Conservation (phyloP, 805 yeast genomes). For the Candida nitratophila region DNA sequence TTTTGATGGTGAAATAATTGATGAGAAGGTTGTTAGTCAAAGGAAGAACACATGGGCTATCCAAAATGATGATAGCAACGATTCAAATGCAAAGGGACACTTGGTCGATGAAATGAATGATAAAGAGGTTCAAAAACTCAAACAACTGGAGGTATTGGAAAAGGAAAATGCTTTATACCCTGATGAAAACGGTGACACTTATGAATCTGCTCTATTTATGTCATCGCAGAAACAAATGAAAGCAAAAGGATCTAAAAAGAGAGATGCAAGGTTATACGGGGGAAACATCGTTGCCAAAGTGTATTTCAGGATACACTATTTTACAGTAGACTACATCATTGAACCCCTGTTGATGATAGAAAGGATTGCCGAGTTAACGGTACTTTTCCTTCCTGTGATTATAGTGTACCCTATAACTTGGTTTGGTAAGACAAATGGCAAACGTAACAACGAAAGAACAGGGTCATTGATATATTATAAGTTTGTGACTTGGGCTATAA, state of each 20-base stretch:
- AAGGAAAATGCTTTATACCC: conserved; percentile 34
- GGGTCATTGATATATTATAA: conserved; percentile 72
- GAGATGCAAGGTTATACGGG: conserved; percentile 21
- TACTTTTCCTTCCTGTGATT: conserved; percentile 65
- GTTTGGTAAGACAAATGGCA: conserved; percentile 37
- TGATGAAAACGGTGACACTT: conserved; percentile 50
- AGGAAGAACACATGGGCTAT: background rate
- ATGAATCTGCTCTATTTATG: conserved; percentile 56
- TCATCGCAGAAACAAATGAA: conserved; percentile 53
- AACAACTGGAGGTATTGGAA: background rate
- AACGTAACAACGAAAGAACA: conserved; percentile 33
- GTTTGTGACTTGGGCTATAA: conserved; percentile 58
- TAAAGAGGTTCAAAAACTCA: background rate
- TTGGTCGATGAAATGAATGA: background rate
- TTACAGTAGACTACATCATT: conserved; percentile 44
- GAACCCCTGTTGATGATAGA: conserved; percentile 66
- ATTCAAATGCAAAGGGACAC: background rate
- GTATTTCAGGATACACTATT: conserved; percentile 34
- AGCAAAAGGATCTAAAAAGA: conserved; percentile 27
- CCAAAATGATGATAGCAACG: background rate
- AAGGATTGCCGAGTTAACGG: conserved; percentile 62
- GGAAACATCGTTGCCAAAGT: conserved; percentile 18
- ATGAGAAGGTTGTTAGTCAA: no score
- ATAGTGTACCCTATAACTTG: conserved; percentile 55
- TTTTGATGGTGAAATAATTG: background rate